Percentiles rank a stretch among this genome's conserved stretches.
phyloP scores from a whole-genome alignment of 306 rosid genomes.

The Trifolium dubium region DNA sequence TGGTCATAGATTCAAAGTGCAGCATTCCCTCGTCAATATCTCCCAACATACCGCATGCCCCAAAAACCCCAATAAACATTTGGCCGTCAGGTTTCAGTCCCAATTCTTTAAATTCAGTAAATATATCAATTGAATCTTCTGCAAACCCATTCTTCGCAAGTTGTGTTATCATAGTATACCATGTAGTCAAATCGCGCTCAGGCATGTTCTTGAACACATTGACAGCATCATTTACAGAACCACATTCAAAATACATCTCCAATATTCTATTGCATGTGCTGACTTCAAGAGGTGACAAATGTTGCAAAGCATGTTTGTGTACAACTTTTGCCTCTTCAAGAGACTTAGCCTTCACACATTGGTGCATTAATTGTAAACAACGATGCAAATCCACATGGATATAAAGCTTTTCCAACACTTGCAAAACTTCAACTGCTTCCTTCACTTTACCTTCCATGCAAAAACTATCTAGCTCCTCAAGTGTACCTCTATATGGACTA shows the following conservation, averaged over 20 bases:
- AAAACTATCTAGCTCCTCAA: constrained; percentile 62
- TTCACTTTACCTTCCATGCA: constrained; percentile 67
- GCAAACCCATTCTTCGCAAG: constrained; percentile 24
- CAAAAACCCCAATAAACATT: constrained; percentile 67
- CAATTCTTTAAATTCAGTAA: constrained; percentile 61
- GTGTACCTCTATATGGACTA: constrained; percentile 46
- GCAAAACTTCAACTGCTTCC: constrained; percentile 21
- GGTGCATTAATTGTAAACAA: constrained; percentile 24
- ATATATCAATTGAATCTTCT: constrained; percentile 40
- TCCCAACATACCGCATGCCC: constrained; percentile 64
- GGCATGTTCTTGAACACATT: constrained; percentile 58
- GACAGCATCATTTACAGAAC: constrained; percentile 70
- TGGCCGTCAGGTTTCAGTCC: constrained; percentile 76
- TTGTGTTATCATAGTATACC: constrained; percentile 16
- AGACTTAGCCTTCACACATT: constrained; percentile 64
- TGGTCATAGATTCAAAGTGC: constrained; percentile 69
- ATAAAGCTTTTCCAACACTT: constrained; percentile 23
- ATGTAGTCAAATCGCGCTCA: constrained; percentile 20
- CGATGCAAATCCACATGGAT: constrained; percentile 20
- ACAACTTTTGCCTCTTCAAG: constrained; percentile 71
- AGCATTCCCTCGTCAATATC: constrained; percentile 70
- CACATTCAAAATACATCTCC: constrained; percentile 81
- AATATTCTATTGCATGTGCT: constrained; percentile 64
- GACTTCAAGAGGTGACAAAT: constrained; percentile 57
- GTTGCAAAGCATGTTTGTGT: constrained; percentile 49